Evolutionary conservation across 2,329 filamentous ascomycete genomes (phyloP), one percentile per base, ranked within the genome.

Genomic region (Sphaerulina populicola): DNA sequence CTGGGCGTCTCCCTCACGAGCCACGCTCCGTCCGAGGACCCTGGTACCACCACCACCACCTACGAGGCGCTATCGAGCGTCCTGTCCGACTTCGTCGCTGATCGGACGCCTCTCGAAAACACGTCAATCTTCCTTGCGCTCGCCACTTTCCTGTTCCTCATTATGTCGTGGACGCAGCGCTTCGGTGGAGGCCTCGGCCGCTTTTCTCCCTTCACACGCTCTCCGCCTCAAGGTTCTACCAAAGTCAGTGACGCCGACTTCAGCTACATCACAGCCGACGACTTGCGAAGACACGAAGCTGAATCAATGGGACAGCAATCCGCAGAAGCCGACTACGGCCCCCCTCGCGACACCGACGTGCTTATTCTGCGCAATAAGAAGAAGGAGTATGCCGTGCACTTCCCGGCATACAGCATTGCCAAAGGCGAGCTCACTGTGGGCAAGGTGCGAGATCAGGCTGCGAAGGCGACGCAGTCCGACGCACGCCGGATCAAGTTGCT

Each of bases 241-340:
- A 76, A 81, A 57, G 82, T 90, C 53, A 85, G 80, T 60, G 84
- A 88, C 59, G 79, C 83, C 31, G 86, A 90, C 71, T 91, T 82
- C 68, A 84, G 81, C 65, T 90, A 91, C 72, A 89, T 90, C 64
- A 88, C 85, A n/a, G 82, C 82, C 27, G 80, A 86, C 62, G 85
- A 90, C 62, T 68, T 89, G 64, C 54, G 59, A 65, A 57, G 67
- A 67, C 63, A 64, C 63, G 55, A 65, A 58, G 55, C 62, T 68
- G 62, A 57, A 60, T 60, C 57, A 37, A 47, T 54, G 52, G 47
- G 56, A 40, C 50, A 56, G 42, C 53, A 52, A 47, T 65, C 62
- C 66, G 62, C 68, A n/a, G 74, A 76, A 55, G 71, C 74, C 51
- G 68, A 72, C 27, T 37, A 70, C 64, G 57, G 69, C 66, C 56